A percentile compares a stretch with the other conserved stretches of the same genome.
phyloP scores from a whole-genome alignment of 75 land plant genomes.

The Azolla pinnata region DNA sequence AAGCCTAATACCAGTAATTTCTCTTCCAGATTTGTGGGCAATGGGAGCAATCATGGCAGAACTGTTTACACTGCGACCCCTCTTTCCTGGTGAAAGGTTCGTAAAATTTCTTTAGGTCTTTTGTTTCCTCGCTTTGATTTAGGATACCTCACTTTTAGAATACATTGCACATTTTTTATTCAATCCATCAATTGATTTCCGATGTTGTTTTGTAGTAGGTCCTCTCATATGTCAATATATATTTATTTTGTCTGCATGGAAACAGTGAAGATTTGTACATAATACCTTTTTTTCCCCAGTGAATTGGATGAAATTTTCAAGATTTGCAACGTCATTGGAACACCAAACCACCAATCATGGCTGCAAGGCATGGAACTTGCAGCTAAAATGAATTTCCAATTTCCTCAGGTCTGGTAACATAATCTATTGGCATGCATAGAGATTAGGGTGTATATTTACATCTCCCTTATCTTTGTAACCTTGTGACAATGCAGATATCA shows the following conservation, averaged over 20 bases:
- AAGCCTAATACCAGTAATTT: not conserved
- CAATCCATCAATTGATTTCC: no score
- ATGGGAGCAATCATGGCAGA: constrained; percentile 88
- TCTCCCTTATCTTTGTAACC: not conserved
- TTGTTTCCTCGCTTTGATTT: not conserved
- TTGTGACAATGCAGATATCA: constrained; percentile 37
- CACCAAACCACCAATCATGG: constrained; percentile 51
- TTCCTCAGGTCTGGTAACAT: constrained; percentile 34
- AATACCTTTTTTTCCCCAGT: constrained; percentile 31
- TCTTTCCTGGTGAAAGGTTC: constrained; percentile 85
- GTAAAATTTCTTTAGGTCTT: not conserved
- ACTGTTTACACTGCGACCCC: constrained; percentile 61
- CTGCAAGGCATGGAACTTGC: constrained; percentile 57
- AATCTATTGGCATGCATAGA: not conserved
- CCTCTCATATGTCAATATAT: not conserved
- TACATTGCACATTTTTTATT: no score
- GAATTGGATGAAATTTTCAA: constrained; percentile 72
- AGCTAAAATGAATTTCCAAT: constrained; percentile 30
- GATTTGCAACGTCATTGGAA: constrained; percentile 68
- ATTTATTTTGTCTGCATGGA: constrained; percentile 8
- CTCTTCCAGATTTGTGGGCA: constrained; percentile 82
- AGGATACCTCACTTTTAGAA: no score
- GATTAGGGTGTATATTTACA: constrained; percentile 2
- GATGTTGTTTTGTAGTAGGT: no score
- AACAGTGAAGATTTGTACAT: not conserved